Conservation (phyloP, 2,329 filamentous ascomycete species). For the Cladophialophora bantiana region DNA sequence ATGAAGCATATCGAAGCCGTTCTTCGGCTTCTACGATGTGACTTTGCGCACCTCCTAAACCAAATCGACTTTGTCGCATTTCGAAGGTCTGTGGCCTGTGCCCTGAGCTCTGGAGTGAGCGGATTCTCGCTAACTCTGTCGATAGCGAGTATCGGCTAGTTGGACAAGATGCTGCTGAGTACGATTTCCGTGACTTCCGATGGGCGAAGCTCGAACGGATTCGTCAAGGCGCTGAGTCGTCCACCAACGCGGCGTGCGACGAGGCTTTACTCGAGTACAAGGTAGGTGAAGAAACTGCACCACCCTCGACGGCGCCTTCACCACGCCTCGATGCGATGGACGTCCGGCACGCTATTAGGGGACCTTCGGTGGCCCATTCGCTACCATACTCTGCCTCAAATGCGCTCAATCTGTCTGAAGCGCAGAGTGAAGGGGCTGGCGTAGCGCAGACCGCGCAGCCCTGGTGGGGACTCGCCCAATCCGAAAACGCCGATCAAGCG, state of each 20-base stretch:
- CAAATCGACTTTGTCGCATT: neutral
- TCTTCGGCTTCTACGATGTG: neutral
- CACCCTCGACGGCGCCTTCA: neutral
- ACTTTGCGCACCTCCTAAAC: neutral
- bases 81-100: neutral
- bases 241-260: neutral
- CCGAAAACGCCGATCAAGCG: constrained; percentile 3
- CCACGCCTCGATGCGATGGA: neutral
- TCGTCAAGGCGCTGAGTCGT: neutral
- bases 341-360: neutral
- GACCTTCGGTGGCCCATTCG: neutral
- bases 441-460: neutral
- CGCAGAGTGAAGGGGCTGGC: neutral
- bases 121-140: neutral
- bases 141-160: neutral
- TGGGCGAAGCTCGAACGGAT: neutral
- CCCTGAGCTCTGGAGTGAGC: neutral
- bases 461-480: neutral
- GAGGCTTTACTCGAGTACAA: neutral
- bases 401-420: neutral
- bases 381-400: neutral
- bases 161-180: neutral
- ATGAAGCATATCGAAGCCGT: constrained; percentile 1
- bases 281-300: neutral
- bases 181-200: neutral